phyloP scores from a whole-genome alignment of 805 yeast species.

The Cyberlindnera mycetangii region DNA sequence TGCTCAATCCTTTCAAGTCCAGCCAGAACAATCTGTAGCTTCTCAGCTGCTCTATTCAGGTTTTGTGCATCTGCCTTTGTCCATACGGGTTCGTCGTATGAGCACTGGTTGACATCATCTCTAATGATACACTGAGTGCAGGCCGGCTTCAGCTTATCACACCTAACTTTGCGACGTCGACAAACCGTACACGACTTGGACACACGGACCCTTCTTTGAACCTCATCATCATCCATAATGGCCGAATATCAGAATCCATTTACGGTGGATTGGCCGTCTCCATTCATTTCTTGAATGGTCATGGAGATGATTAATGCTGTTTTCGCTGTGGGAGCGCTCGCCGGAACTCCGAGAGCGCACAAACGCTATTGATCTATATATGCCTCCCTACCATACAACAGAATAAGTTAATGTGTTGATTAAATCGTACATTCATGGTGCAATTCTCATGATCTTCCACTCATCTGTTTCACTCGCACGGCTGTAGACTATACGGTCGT shows the following conservation, averaged over 20 bases:
- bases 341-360: too few relatives aligned
- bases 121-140: slow-evolving; percentile 53
- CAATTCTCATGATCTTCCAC: slow-evolving; percentile 69
- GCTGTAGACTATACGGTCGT: slow-evolving; percentile 78
- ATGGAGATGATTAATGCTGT: too few relatives aligned
- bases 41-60: not conserved
- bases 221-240: too few relatives aligned
- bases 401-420: too few relatives aligned
- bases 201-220: slow-evolving; percentile 31
- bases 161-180: slow-evolving; percentile 43
- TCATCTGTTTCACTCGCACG: slow-evolving; percentile 48
- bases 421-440: slow-evolving; percentile 45
- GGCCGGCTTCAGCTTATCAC: slow-evolving; percentile 48
- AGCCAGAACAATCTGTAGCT: not conserved
- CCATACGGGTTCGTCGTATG: slow-evolving; percentile 36
- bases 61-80: not conserved
- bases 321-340: too few relatives aligned
- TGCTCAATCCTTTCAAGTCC: not conserved
- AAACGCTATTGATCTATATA: too few relatives aligned
- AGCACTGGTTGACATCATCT: slow-evolving; percentile 51
- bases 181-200: slow-evolving; percentile 46
- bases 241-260: too few relatives aligned
- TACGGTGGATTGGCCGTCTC: too few relatives aligned
- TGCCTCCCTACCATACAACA: too few relatives aligned
- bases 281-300: too few relatives aligned